These are phyloP conservation scores for Tylopilus vinaceipallidus DNA, from an alignment of 768 basidiomycete genomes.

Conservation along the genomic window DNA sequence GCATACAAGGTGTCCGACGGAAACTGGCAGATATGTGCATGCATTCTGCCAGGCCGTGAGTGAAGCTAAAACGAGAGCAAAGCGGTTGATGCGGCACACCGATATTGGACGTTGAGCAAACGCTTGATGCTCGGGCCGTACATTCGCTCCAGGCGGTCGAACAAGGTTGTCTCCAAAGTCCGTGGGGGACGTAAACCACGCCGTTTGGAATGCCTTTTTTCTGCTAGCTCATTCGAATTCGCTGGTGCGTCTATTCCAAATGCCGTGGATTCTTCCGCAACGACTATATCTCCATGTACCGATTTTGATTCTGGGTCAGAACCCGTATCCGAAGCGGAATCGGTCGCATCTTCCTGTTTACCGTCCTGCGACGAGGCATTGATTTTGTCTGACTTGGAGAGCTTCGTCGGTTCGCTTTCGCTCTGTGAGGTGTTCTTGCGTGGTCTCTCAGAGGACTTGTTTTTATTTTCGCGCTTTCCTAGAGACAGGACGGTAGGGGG, in stretches of 20 bases:
- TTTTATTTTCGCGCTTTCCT: constrained; percentile 40
- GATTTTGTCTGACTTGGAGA: neutral
- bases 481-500: constrained; percentile 88
- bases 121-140: constrained; percentile 82
- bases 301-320: constrained; percentile 20
- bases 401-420: neutral
- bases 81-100: constrained; percentile 44
- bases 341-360: neutral
- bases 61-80: neutral
- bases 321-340: constrained; percentile 6
- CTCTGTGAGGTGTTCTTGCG: neutral
- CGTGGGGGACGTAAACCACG: constrained; percentile 54
- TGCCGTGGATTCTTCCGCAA: constrained; percentile 18
- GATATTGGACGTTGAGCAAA: constrained; percentile 89
- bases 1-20: constrained; percentile 82
- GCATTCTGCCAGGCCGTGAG: constrained; percentile 60
- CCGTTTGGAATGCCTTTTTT: constrained; percentile 12
- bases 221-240: neutral
- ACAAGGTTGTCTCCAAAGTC: constrained; percentile 85
- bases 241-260: constrained; percentile 1
- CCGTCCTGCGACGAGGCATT: neutral
- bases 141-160: constrained; percentile 87
- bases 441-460: neutral
- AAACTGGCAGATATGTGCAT: constrained; percentile 78
- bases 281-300: constrained; percentile 18